Base-by-base conservation (phyloP, 2,329 filamentous ascomycete species). In the Tolypocladium ovalisporum region DNA sequence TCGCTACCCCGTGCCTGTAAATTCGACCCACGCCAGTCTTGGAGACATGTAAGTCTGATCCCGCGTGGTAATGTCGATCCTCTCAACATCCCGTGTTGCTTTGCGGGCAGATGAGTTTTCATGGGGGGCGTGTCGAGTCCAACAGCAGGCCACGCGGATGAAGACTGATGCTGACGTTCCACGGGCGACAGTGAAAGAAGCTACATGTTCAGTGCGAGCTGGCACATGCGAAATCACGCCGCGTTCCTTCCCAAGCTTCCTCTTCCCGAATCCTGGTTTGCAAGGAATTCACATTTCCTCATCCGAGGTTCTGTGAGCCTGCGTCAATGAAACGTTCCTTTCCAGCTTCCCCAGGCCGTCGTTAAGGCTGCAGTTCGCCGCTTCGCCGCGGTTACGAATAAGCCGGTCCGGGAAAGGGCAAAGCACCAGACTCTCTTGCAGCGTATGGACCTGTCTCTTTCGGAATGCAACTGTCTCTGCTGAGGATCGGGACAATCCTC, bases 381-480 rank as follows among this genome's bases (percentile, higher is more conserved):
- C 59, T 60, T 63, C 62, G 60, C 63, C 60, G 56, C n/a, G n/a
- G n/a, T 58, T 63, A 63, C 59, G 59, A 64, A 58, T 57, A 61
- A 57, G 40, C 56, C 52, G 52, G 56, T 37, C 57, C 56, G 42
- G 54, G 44, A 65, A 65, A 63, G 65, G n/a, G 63, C 62, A 66
- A 64, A 57, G 58, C 60, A 60, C 40, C 55, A 36, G 52, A 59
- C 58, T 55, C 54, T 60, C 58, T 56, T 59, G 49, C 40, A 54
- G 47, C 40, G 58, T 58, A 60, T 44, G 54, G 58, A 63, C 63
- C 61, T 63, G 65, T 65, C 66, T 66, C 63, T 66, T 67, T 64
- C 70, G 71, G 71, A 73, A 73, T 73, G 69, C 64, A 52, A 71
- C 61, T 72, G 71, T 69, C 68, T 72, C 64, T 70, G 59, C 53